Base-by-base conservation (phyloP, 768 basidiomycete genomes). In the Plicaturopsis crispa region DNA sequence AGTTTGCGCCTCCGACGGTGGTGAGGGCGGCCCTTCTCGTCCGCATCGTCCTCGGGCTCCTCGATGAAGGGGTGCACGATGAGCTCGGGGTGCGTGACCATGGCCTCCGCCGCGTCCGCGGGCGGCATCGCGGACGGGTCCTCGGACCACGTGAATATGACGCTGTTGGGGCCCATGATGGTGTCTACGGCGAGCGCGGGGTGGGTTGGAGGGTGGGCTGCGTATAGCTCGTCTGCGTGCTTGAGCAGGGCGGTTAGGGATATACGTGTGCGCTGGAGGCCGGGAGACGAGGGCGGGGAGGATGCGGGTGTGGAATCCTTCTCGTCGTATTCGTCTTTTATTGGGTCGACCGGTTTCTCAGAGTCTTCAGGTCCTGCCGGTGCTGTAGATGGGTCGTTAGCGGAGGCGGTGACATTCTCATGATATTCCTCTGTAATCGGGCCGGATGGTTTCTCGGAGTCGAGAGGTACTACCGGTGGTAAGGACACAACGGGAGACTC, bases 101-200 rank as follows among this genome's bases (percentile, higher is more conserved):
- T 75, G 6, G 60, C 53, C 56, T 84, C 83, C 3, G 80, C 81
- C 33, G 67, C 70, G 36, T 69, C 61, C 26, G 8, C 26, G 6
- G 56, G 48, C 1, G 72, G 75, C 31, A 75, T 55, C n/a, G 58
- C 55, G 1, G 55, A 35, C 3, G 53, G 48, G 19, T 60, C 54
- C 47, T 78, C 72, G 13, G 70, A 73, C 85, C 85, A 90, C 6
- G 87, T 88, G 53, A 70, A 74, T 36, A 86, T 63, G 24, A 74
- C 82, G 49, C 84, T 87, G 48, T 83, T 78, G 1, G 82, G 84
- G 6, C 87, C 87, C 72, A 90, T 77, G 34, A 84, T 84, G 20
- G 65, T 60, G 5, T 69, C 58, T 12, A 85, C 60, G 3, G 46
- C 52, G 10, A 89, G 61, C 1, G 55, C 61, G 7, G 78, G 69